A percentile compares a stretch with the other conserved stretches of the same genome.
Evolutionary conservation across 352 stramenopile species (phyloP).

Genomic region (Phytophthora syringae): DNA sequence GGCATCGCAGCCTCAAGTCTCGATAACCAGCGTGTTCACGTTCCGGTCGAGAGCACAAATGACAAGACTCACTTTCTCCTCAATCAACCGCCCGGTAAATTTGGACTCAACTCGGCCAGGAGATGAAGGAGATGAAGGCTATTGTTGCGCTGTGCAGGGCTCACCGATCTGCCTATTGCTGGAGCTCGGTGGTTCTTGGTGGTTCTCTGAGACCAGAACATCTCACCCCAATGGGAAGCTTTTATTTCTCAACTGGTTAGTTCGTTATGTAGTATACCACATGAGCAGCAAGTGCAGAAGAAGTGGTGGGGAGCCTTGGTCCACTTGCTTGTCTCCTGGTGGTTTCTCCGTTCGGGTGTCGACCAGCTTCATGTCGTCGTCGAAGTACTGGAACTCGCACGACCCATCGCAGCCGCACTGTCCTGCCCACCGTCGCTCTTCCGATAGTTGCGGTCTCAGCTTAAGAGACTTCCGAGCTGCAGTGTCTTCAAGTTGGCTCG

Average conservation of each 20-base stretch:
- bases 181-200: too few species aligned
- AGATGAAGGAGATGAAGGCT: neutral
- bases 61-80: neutral
- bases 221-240: neutral
- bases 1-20: conserved; percentile 15
- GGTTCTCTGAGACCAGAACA: too few species aligned
- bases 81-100: neutral
- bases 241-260: neutral
- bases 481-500: neutral
- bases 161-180: neutral
- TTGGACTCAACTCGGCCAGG: neutral
- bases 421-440: conserved; percentile 22
- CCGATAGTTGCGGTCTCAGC: neutral
- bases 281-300: conserved; percentile 28
- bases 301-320: conserved; percentile 12
- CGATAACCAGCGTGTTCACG: neutral
- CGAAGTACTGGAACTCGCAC: conserved; percentile 29
- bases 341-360: conserved; percentile 7
- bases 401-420: conserved; percentile 34
- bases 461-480: neutral
- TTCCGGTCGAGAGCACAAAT: conserved; percentile 4
- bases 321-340: neutral
- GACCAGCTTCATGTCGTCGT: conserved; percentile 35
- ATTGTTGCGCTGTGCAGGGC: neutral
- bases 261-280: conserved; percentile 14